Conservation (phyloP, 2,329 filamentous ascomycete species). For the Phialophora expanda region DNA sequence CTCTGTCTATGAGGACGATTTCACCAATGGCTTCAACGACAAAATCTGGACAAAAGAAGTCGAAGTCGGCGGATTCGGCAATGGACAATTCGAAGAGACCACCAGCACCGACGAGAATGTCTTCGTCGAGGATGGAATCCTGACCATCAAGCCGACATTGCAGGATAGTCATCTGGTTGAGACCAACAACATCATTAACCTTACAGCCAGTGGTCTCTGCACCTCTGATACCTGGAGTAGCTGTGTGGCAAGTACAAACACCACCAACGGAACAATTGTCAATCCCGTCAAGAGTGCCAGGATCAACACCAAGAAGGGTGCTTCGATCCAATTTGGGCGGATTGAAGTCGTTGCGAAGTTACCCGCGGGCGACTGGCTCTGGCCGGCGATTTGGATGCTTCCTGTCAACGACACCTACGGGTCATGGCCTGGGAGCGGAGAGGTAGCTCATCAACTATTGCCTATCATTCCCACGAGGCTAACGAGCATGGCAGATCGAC, state of each 20-base stretch:
- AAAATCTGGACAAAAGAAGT: conserved; percentile 72
- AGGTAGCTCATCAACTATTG: conserved; percentile 44
- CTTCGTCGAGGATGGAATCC: conserved; percentile 69
- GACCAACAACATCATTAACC: conserved; percentile 70
- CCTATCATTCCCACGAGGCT: not conserved
- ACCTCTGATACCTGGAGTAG: conserved; percentile 64
- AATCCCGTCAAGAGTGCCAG: conserved; percentile 79
- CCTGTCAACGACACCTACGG: conserved; percentile 75
- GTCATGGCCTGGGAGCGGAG: conserved; percentile 76
- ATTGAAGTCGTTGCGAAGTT: conserved; percentile 79
- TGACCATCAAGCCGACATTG: conserved; percentile 78
- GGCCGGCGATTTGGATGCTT: conserved; percentile 93
- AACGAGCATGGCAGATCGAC: conserved; percentile 63
- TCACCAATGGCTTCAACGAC: conserved; percentile 59
- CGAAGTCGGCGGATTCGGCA: conserved; percentile 58
- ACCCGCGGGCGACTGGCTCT: conserved; percentile 81
- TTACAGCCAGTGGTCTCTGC: conserved; percentile 69
- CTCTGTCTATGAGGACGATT: conserved; percentile 69
- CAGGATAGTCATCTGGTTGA: conserved; percentile 71
- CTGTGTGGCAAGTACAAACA: conserved; percentile 76
- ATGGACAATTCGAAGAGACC: conserved; percentile 80
- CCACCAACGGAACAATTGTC: conserved; percentile 75
- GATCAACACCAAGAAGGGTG: conserved; percentile 73
- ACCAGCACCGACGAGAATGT: conserved; percentile 75
- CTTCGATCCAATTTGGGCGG: conserved; percentile 77